These are phyloP conservation scores for Rhodotorula taiwanensis DNA, from an alignment of 768 basidiomycete species.

Conservation along the genomic window DNA sequence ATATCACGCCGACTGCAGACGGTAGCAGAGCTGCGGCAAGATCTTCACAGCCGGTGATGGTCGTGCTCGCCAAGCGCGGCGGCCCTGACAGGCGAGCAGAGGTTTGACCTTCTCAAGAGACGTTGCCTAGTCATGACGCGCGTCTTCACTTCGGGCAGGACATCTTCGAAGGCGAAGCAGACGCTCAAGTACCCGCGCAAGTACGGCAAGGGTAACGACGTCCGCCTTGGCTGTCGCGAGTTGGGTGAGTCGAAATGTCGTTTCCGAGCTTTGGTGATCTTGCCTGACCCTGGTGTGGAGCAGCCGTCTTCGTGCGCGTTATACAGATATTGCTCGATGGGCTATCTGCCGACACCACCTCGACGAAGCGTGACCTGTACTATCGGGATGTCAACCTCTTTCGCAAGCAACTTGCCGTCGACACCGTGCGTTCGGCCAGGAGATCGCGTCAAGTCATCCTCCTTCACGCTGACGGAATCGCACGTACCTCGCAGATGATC, in stretches of 20 bases:
- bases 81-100: neutral
- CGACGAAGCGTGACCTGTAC: constrained; percentile 79
- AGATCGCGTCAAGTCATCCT: no score
- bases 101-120: neutral
- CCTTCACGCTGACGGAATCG: no score
- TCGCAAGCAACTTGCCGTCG: constrained; percentile 67
- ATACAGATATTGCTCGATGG: constrained; percentile 67
- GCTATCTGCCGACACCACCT: constrained; percentile 52
- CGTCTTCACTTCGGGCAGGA: neutral
- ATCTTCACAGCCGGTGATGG: neutral
- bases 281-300: no score
- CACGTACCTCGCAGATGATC: constrained; percentile 55
- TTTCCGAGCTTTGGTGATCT: neutral
- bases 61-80: constrained; percentile 5
- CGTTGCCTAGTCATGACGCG: neutral
- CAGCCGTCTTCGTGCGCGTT: constrained; percentile 65
- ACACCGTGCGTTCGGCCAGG: constrained; percentile 55
- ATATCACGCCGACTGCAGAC: no score
- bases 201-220: constrained; percentile 7
- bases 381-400: constrained; percentile 79
- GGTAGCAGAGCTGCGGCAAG: neutral
- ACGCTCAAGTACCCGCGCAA: constrained; percentile 13
- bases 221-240: constrained; percentile 9
- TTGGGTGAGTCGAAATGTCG: constrained; percentile 7
- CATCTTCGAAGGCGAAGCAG: neutral